Percentiles rank a stretch among this genome's conserved stretches.
These are phyloP conservation scores for Exophiala bonariae DNA, from an alignment of 2,329 filamentous ascomycete genomes.

Conservation along the genomic window DNA sequence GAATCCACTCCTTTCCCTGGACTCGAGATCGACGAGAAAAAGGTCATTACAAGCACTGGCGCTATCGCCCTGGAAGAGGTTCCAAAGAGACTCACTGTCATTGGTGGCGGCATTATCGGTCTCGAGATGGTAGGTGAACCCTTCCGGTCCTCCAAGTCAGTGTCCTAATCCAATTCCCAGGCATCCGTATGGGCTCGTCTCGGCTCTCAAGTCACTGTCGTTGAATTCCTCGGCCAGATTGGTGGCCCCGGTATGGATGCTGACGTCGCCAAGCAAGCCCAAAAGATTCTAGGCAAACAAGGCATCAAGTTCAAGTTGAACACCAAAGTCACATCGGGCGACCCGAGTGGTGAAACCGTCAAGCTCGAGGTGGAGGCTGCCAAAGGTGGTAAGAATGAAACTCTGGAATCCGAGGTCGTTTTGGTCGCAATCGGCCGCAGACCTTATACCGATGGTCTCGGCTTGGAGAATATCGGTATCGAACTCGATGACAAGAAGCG, in stretches of 20 bases:
- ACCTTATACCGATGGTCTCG: constrained; percentile 88
- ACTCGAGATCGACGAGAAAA: constrained; percentile 94
- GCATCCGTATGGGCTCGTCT: constrained; percentile 94
- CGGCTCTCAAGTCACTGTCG: constrained; percentile 91
- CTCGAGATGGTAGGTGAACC: constrained; percentile 76
- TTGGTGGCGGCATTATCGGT: constrained; percentile 97
- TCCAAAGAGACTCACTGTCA: constrained; percentile 94
- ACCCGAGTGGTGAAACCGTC: constrained; percentile 73
- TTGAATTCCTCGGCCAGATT: constrained; percentile 94
- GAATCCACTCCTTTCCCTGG: constrained; percentile 97
- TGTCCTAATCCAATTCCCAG: constrained; percentile 36
- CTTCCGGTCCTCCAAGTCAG: not conserved
- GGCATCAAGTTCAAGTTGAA: constrained; percentile 97
- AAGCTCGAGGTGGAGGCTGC: constrained; percentile 85
- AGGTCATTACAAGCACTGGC: constrained; percentile 93
- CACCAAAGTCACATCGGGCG: constrained; percentile 90
- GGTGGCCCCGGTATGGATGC: constrained; percentile 96
- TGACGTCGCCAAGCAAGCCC: constrained; percentile 85
- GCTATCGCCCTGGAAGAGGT: constrained; percentile 87
- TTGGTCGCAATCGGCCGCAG: constrained; percentile 95
- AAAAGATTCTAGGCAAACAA: constrained; percentile 94
- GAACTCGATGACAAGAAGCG: constrained; percentile 92
- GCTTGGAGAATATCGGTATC: constrained; percentile 89
- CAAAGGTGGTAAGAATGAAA: constrained; percentile 94
- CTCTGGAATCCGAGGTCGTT: constrained; percentile 88